A percentile compares a stretch with the other conserved stretches of the same genome.
phyloP scores from a whole-genome alignment of 208 protist species.

The Leishmania gerbilli region DNA sequence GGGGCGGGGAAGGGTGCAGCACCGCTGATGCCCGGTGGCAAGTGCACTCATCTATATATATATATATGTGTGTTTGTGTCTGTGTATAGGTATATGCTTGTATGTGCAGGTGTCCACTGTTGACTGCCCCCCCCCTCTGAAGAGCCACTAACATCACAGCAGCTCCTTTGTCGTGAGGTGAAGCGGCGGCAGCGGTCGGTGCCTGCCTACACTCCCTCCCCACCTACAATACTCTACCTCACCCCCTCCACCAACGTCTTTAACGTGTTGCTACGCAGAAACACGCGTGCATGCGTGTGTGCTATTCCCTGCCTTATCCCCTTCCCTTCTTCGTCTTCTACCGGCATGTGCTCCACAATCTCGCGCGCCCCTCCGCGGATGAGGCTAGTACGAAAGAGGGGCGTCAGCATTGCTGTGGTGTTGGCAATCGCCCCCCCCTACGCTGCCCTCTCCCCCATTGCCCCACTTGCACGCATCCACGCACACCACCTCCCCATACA shows the following conservation, averaged over 20 bases:
- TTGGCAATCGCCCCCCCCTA: not conserved
- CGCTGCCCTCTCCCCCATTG: not conserved
- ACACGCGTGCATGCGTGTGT: not conserved
- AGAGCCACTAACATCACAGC: not conserved
- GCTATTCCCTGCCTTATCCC: not conserved
- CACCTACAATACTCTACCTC: not conserved
- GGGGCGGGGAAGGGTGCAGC: not conserved
- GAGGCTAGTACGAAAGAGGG: not conserved
- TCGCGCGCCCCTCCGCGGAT: not conserved
- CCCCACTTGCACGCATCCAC: not conserved
- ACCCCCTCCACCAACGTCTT: not conserved
- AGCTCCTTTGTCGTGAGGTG: not conserved
- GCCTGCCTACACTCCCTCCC: not conserved
- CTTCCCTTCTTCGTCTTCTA: not conserved
- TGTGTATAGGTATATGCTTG: not conserved
- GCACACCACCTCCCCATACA: not conserved
- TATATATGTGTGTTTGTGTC: too few relatives aligned
- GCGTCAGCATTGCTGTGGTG: not conserved
- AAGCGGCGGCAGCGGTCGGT: not conserved
- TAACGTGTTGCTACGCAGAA: not conserved
- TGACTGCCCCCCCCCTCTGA: not conserved
- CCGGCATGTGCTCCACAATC: not conserved
- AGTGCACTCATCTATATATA: not conserved
- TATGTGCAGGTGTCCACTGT: not conserved
- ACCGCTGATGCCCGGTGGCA: not conserved